A percentile compares a stretch with the other conserved stretches of the same genome.
phyloP scores from a whole-genome alignment of 345 rosid genomes.

The Citrus glauca region DNA sequence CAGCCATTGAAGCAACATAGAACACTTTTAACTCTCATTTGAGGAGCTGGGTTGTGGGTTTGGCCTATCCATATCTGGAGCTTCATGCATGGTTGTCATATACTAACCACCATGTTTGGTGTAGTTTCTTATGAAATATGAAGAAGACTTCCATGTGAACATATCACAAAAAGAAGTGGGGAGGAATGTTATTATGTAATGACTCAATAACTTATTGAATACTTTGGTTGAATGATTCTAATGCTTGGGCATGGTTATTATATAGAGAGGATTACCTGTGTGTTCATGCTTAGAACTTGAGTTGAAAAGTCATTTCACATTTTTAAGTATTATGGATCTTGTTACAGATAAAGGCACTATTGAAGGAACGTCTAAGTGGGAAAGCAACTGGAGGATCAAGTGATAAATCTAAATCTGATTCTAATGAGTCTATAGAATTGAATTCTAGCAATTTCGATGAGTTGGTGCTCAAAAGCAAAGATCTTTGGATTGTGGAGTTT shows the following conservation, averaged over 20 bases:
- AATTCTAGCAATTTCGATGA: constrained; percentile 81
- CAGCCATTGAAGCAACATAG: not conserved
- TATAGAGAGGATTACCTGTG: not conserved
- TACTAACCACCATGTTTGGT: not conserved
- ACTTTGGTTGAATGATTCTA: not conserved
- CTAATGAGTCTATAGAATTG: constrained; percentile 66
- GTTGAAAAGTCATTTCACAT: not conserved
- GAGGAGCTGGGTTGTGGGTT: not conserved
- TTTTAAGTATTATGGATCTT: constrained; percentile 6
- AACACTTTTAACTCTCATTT: not conserved
- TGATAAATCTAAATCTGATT: constrained; percentile 84
- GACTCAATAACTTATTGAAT: not conserved
- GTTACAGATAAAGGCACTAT: constrained; percentile 64
- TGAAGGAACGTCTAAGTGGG: constrained; percentile 80
- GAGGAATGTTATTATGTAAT: not conserved
- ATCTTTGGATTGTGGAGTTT: constrained; percentile 93
- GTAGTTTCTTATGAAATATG: not conserved
- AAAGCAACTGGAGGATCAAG: constrained; percentile 74
- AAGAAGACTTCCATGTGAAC: not conserved
- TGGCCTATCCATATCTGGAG: not conserved
- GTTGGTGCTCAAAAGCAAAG: constrained; percentile 81
- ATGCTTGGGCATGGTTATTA: not conserved
- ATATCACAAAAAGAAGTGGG: not conserved
- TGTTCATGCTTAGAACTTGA: not conserved
- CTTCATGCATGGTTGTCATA: not conserved